Conservation (phyloP, 805 yeast genomes). For the Kluyveromyces dobzhanskii region DNA sequence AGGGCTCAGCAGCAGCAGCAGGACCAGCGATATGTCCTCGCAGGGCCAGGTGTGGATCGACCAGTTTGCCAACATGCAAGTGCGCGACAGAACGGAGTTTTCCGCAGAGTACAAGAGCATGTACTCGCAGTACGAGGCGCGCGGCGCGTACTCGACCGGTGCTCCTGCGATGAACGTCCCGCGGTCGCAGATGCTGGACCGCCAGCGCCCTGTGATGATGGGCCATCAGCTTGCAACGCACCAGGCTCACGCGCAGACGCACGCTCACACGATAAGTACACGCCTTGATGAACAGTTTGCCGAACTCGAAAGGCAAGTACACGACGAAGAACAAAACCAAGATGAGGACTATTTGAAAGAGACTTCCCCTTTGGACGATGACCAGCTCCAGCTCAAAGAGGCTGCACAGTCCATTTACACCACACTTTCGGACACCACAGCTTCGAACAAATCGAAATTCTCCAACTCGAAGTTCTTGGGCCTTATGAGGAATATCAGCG, state of each 20-base stretch:
- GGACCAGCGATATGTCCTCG: not conserved
- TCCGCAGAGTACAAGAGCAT: conserved; percentile 21
- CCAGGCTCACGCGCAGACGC: conserved; percentile 5
- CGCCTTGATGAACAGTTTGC: conserved; percentile 18
- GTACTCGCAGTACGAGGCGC: conserved; percentile 19
- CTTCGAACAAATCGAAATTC: conserved; percentile 14
- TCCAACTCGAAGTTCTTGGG: conserved; percentile 24
- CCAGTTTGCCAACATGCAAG: conserved; percentile 21
- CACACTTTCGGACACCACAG: conserved; percentile 5
- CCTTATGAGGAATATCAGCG: conserved; percentile 24
- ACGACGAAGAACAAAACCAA: not conserved
- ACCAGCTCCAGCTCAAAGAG: conserved; percentile 20
- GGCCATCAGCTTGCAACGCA: not conserved
- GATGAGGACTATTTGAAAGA: not conserved
- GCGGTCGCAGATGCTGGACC: not conserved
- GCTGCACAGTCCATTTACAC: conserved; percentile 19
- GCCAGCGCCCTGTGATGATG: not conserved
- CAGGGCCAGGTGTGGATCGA: conserved; percentile 11
- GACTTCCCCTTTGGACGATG: conserved; percentile 9
- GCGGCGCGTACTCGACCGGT: not conserved
- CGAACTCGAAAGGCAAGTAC: conserved; percentile 17
- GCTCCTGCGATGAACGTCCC: conserved; percentile 2
- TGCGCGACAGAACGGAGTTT: conserved; percentile 26
- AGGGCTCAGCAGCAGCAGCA: not conserved
- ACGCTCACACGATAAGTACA: not conserved